Percentiles rank a stretch among this genome's conserved stretches.
These are phyloP conservation scores for Chaetomiaceae sp. DNA, from an alignment of 2,329 filamentous ascomycete species.

Conservation along the genomic window DNA sequence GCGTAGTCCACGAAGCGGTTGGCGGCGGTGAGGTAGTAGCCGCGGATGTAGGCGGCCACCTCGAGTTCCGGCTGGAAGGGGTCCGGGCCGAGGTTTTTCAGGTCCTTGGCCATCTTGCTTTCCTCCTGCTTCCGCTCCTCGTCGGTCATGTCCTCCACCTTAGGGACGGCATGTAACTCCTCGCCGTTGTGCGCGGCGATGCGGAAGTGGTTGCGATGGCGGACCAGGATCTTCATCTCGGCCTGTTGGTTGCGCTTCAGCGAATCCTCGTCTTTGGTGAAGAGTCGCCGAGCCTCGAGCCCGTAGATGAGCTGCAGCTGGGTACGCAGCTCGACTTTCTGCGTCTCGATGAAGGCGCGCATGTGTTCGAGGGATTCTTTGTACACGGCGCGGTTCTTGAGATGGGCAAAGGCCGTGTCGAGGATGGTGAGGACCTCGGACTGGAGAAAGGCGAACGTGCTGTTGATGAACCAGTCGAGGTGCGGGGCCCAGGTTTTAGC, in stretches of 20 bases:
- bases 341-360: conserved; percentile 40
- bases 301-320: conserved; percentile 44
- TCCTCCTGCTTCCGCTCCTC: conserved; percentile 46
- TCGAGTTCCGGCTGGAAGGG: conserved; percentile 56
- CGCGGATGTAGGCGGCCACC: conserved; percentile 59
- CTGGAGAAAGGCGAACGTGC: conserved; percentile 47
- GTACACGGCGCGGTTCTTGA: conserved; percentile 49
- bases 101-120: conserved; percentile 39
- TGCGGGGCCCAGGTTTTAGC: conserved; percentile 56
- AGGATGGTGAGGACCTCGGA: conserved; percentile 45
- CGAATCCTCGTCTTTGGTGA: conserved; percentile 52
- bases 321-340: conserved; percentile 33
- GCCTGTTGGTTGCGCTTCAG: conserved; percentile 43
- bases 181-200: conserved; percentile 39
- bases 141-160: conserved; percentile 44
- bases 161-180: conserved; percentile 32
- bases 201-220: conserved; percentile 48
- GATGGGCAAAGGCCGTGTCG: conserved; percentile 41
- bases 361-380: conserved; percentile 43
- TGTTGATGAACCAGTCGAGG: conserved; percentile 44
- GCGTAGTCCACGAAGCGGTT: conserved; percentile 58
- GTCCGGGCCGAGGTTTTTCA: conserved; percentile 51
- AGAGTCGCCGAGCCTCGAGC: conserved; percentile 52
- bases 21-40: conserved; percentile 65
- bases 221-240: conserved; percentile 44